These are phyloP conservation scores for Dothideomycetes sp. DNA, from an alignment of 2,329 filamentous ascomycete genomes.

Conservation along the genomic window DNA sequence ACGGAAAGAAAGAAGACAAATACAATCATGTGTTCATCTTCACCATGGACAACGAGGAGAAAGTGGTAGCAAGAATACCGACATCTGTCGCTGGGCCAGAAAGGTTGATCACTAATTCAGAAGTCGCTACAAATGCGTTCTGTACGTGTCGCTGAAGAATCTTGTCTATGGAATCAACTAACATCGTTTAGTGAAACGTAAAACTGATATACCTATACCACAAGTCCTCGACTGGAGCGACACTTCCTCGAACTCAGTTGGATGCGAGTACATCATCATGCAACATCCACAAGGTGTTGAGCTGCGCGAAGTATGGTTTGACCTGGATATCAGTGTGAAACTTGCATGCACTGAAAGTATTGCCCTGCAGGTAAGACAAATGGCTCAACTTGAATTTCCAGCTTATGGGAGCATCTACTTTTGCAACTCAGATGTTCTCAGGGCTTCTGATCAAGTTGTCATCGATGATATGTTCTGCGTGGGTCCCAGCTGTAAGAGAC, in stretches of 20 bases:
- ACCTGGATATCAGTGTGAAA: conserved; percentile 6
- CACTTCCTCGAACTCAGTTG: conserved; percentile 20
- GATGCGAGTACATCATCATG: conserved; percentile 30
- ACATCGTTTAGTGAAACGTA: conserved; percentile 21
- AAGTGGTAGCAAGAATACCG: conserved; percentile 30
- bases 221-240: conserved; percentile 31
- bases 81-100: conserved; percentile 27
- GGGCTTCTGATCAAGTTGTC: no score
- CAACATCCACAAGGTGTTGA: conserved; percentile 24
- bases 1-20: conserved; percentile 32
- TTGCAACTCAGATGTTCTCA: no score
- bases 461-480: not conserved
- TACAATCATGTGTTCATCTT: conserved; percentile 36
- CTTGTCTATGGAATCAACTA: not conserved
- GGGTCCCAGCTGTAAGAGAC: conserved; percentile 2
- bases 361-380: conserved; percentile 1
- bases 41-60: conserved; percentile 25
- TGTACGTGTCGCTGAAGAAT: conserved; percentile 1
- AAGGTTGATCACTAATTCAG: conserved; percentile 27
- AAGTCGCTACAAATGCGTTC: conserved; percentile 32
- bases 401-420: conserved; percentile 7
- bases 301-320: conserved; percentile 17
- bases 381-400: conserved; percentile 3
- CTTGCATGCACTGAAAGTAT: conserved; percentile 2
- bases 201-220: conserved; percentile 31